Percentiles rank a stretch among this genome's conserved stretches.
Conservation (phyloP, 2,329 filamentous ascomycete genomes). For the Dichotomopilus funicola region DNA sequence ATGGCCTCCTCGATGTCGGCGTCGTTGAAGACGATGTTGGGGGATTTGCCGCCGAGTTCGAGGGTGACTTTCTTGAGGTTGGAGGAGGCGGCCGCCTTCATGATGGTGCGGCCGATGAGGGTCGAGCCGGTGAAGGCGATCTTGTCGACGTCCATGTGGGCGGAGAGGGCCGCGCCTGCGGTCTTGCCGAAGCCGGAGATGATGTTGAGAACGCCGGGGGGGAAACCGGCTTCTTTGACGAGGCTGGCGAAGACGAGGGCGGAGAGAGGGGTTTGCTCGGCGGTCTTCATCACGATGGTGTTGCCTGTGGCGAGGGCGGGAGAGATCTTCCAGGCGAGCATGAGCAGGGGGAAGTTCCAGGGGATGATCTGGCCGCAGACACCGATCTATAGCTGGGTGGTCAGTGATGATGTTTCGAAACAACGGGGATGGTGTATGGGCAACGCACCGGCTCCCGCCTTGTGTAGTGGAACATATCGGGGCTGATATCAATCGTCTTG, state of each 20-base stretch:
- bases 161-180: slow-evolving; percentile 68
- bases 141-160: slow-evolving; percentile 79
- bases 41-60: slow-evolving; percentile 73
- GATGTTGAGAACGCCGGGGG: slow-evolving; percentile 69
- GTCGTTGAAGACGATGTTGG: slow-evolving; percentile 74
- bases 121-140: slow-evolving; percentile 78
- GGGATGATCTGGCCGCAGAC: slow-evolving; percentile 70
- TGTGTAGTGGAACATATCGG: slow-evolving; percentile 79
- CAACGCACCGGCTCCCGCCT: slow-evolving; percentile 60
- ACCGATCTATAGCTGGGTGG: background rate
- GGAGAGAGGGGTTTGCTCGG: slow-evolving; percentile 69
- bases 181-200: slow-evolving; percentile 71
- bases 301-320: slow-evolving; percentile 68
- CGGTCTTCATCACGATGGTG: slow-evolving; percentile 66
- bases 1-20: slow-evolving; percentile 72
- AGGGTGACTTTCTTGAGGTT: slow-evolving; percentile 80
- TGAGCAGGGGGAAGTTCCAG: slow-evolving; percentile 81
- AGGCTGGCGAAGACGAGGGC: slow-evolving; percentile 58
- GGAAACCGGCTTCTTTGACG: slow-evolving; percentile 72
- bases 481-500: slow-evolving; percentile 74
- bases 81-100: slow-evolving; percentile 71
- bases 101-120: slow-evolving; percentile 64
- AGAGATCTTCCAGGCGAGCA: slow-evolving; percentile 77
- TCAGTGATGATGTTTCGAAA: background rate
- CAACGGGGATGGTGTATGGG: background rate